Evolutionary conservation across 2,329 filamentous ascomycete genomes (phyloP), one percentile per base, ranked within the genome.

Genomic region (Calonectria leucothoes): DNA sequence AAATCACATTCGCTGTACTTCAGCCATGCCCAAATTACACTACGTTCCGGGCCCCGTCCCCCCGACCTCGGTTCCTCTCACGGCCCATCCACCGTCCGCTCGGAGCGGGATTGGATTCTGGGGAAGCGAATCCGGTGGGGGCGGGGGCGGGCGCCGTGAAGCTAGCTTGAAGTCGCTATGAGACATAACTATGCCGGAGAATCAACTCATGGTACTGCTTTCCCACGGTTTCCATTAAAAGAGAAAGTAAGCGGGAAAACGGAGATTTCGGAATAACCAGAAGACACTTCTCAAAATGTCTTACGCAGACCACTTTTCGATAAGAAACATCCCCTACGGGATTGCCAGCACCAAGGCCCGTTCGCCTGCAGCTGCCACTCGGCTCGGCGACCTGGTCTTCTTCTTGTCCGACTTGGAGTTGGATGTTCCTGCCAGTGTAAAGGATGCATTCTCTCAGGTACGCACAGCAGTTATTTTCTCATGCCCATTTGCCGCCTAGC

Each of bases 301-400:
- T n/a, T 64, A 55, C 55, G 35, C 64, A 35, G 45, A 68, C 17
- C 70, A 71, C 55, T 71, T 71, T 45, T 71, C 70, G 25, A 39
- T 71, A 15, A 52, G 55, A 12, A 71, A 71, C 25, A 68, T 71
- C 33, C 70, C 70, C 25, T 71, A 63, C 17, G 70, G 64, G 27
- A 71, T 71, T 11, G 70, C 64, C 35, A 67, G 55, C 37, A 67
- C 55, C 14, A 45, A 64, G 15, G 6, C 27, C 10, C 70, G 64
- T 27, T 48, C 64, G 6, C 33, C 70, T 31, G 64, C 70, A 2
- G 64, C 61, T 23, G 70, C 27, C 25, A 71, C 70, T 64, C 70
- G 70, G 23, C 64, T 71, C 17, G 42, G 39, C 23, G 55, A 71
- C 17, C 35, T 45, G 1, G 45, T 71, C 33, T 63, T 71, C 70